Percentiles rank a stretch among this genome's conserved stretches.
Conservation (phyloP, 306 rosid genomes). For the Sophora flavescens region DNA sequence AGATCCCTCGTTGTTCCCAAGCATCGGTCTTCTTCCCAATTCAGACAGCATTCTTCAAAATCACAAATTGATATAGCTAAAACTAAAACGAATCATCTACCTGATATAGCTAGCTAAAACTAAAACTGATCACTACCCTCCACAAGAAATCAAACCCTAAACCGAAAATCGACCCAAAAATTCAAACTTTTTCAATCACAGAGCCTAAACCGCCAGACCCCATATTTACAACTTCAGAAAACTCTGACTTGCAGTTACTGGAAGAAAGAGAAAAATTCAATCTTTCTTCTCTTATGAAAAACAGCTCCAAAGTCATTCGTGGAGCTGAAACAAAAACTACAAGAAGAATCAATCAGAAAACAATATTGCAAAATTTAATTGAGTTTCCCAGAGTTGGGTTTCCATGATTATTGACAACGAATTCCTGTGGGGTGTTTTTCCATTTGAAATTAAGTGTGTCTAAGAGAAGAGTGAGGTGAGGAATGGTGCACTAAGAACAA, state of each 20-base stretch:
- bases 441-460: constrained; percentile 1
- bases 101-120: too few relatives aligned
- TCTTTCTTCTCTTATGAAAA: neutral
- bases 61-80: constrained; percentile 36
- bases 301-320: constrained; percentile 35
- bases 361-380: constrained; percentile 3
- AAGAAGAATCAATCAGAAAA: constrained; percentile 33
- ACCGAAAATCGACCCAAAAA: constrained; percentile 40
- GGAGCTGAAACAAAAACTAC: constrained; percentile 33
- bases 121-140: constrained; percentile 39
- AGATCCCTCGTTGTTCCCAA: constrained; percentile 80
- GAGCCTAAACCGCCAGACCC: constrained; percentile 11
- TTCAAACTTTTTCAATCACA: constrained; percentile 35
- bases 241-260: constrained; percentile 44
- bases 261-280: constrained; percentile 19
- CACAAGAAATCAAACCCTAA: constrained; percentile 44
- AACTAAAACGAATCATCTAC: neutral
- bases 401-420: constrained; percentile 35
- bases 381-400: neutral
- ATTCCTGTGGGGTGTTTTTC: constrained; percentile 12
- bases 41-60: constrained; percentile 74
- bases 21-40: constrained; percentile 79
- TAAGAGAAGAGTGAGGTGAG: too few relatives aligned
- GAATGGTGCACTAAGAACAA: too few relatives aligned
- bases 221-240: constrained; percentile 51